These are phyloP conservation scores for Penicillium odoratum DNA, from an alignment of 495 filamentous ascomycete species.

Conservation along the genomic window DNA sequence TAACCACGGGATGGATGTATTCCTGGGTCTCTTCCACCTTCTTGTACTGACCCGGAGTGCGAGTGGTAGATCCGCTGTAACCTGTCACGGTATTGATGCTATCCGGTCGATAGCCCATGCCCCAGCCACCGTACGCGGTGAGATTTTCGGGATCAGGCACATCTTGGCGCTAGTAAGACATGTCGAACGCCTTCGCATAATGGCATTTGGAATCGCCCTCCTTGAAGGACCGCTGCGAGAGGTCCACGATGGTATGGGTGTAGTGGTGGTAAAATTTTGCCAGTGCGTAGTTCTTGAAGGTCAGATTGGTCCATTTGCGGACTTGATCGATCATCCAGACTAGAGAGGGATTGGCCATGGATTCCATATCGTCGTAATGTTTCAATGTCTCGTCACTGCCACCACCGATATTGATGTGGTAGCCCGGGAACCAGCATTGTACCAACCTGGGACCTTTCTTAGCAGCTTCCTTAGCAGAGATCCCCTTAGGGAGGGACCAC, in stretches of 20 bases:
- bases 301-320: neutral
- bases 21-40: neutral
- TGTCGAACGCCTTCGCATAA: neutral
- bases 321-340: slow-evolving; percentile 28
- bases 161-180: neutral
- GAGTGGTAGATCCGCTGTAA: neutral
- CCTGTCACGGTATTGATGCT: neutral
- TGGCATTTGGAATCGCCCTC: neutral
- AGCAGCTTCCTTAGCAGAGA: no score
- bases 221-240: neutral
- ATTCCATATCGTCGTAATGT: slow-evolving; percentile 23
- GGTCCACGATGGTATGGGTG: neutral
- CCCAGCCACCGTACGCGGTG: neutral
- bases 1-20: neutral
- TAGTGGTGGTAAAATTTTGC: neutral
- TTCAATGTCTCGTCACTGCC: slow-evolving; percentile 10
- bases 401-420: slow-evolving; percentile 50
- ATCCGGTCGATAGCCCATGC: neutral
- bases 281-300: neutral
- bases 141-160: neutral
- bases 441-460: neutral
- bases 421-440: slow-evolving; percentile 39
- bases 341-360: slow-evolving; percentile 26
- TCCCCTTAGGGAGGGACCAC: slow-evolving; percentile 43
- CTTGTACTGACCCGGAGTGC: neutral